These are phyloP conservation scores for Paramecium sexaurelia DNA, from an alignment of 73 alveolate species.

Conservation along the genomic window DNA sequence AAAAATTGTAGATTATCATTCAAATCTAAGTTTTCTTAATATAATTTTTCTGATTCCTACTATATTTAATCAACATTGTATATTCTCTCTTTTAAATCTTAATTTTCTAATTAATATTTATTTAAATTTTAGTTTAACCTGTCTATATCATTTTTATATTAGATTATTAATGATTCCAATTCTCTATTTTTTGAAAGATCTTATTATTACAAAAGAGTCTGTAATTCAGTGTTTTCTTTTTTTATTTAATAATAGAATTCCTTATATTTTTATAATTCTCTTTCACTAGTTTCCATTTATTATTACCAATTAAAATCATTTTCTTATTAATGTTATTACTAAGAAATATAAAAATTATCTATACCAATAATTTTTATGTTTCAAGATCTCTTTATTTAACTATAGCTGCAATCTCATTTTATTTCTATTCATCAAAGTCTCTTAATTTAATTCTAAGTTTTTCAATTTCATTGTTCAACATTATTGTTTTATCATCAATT, in stretches of 20 bases:
- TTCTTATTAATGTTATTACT: not conserved
- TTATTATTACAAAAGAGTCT: not conserved
- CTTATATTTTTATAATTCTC: not conserved
- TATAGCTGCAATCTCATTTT: not conserved
- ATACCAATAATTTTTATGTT: not conserved
- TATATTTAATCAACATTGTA: not conserved
- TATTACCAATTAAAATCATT: not conserved
- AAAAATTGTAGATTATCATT: not conserved
- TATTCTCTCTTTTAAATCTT: not conserved
- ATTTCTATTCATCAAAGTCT: slow-evolving; percentile 28
- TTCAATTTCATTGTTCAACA: not conserved
- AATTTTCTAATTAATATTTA: slow-evolving; percentile 1
- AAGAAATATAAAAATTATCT: not conserved
- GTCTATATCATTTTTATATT: slow-evolving; percentile 3
- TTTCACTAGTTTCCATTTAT: not conserved
- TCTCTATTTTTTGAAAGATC: not conserved
- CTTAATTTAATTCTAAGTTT: not conserved
- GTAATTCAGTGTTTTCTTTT: not conserved
- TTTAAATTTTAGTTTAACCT: not conserved
- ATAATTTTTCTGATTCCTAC: not conserved
- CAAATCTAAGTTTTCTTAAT: not conserved
- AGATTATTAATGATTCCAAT: not conserved
- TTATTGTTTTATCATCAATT: not conserved
- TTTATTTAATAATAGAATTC: not conserved
- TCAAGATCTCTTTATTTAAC: not conserved